phyloP scores from a whole-genome alignment of 768 basidiomycete species.

The Mycena vulgaris region DNA sequence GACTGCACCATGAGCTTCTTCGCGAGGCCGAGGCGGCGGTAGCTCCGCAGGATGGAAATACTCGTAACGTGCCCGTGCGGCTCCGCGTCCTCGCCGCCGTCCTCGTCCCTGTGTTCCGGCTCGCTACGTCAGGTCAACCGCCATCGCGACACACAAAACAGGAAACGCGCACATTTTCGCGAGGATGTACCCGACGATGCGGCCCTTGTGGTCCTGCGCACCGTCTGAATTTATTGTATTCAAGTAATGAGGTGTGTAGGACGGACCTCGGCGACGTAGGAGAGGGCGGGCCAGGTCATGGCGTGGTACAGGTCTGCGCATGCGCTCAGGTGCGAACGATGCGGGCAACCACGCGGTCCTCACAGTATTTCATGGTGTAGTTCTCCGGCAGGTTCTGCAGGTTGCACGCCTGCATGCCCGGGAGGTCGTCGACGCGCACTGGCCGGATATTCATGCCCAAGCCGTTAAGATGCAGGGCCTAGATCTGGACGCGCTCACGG shows the following conservation, averaged over 20 bases:
- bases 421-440: conserved; percentile 80
- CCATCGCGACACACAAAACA: not conserved
- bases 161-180: conserved; percentile 84
- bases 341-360: too few relatives aligned
- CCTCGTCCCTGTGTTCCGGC: conserved; percentile 71
- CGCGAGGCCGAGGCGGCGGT: conserved; percentile 91
- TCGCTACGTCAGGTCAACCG: conserved; percentile 28
- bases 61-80: conserved; percentile 97
- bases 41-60: conserved; percentile 93
- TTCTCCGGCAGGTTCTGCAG: conserved; percentile 96
- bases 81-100: conserved; percentile 71
- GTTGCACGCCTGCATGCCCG: conserved; percentile 97
- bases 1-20: conserved; percentile 97
- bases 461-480: too few relatives aligned
- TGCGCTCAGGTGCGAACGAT: not conserved
- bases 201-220: conserved; percentile 80
- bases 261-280: conserved; percentile 85
- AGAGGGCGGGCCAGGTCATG: conserved; percentile 95
- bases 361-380: conserved; percentile 89
- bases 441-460: conserved; percentile 68
- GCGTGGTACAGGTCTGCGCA: conserved; percentile 82
- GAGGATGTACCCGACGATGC: conserved; percentile 95
- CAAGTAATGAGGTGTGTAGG: too few relatives aligned
- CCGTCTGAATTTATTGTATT: too few relatives aligned
- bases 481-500: not conserved